A percentile compares a stretch with the other conserved stretches of the same genome.
phyloP scores from a whole-genome alignment of 345 rosid genomes.

The Psidium guajava region DNA sequence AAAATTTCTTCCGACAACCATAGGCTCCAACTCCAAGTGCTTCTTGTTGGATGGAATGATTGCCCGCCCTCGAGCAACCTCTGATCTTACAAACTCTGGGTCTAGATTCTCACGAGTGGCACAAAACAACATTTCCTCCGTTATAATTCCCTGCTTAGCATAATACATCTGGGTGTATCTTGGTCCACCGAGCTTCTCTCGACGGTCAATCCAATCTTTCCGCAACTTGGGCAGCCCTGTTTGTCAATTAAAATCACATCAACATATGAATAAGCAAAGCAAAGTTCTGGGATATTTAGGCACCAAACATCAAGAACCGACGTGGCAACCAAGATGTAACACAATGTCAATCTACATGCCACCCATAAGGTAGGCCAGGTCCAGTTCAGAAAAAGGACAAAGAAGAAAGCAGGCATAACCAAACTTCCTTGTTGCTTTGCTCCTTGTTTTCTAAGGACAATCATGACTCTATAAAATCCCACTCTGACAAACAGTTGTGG shows the following conservation, averaged over 20 bases:
- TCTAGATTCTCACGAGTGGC: slow-evolving; percentile 92
- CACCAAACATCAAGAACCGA: neutral
- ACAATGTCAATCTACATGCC: neutral
- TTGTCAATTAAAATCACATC: slow-evolving; percentile 5
- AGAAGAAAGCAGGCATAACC: neutral
- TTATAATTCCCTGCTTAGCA: slow-evolving; percentile 92
- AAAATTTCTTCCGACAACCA: slow-evolving; percentile 90
- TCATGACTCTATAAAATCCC: neutral
- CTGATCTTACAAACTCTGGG: slow-evolving; percentile 94
- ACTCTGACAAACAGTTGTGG: neutral
- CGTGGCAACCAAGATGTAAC: neutral
- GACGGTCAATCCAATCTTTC: slow-evolving; percentile 74
- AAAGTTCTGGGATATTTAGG: neutral
- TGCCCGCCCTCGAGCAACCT: slow-evolving; percentile 95
- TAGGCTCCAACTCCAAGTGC: slow-evolving; percentile 92
- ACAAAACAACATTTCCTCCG: slow-evolving; percentile 92
- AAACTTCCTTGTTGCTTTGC: neutral
- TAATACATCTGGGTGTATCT: slow-evolving; percentile 96
- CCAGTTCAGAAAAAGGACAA: neutral
- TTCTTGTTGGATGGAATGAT: slow-evolving; percentile 98
- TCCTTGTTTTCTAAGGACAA: neutral
- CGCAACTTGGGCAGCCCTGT: slow-evolving; percentile 89
- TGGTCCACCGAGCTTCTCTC: slow-evolving; percentile 69
- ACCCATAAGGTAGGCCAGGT: neutral
- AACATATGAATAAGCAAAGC: neutral